Evolutionary conservation across 2,329 filamentous ascomycete genomes (phyloP), one percentile per base, ranked within the genome.

Genomic region (Hypoxylon sp.): DNA sequence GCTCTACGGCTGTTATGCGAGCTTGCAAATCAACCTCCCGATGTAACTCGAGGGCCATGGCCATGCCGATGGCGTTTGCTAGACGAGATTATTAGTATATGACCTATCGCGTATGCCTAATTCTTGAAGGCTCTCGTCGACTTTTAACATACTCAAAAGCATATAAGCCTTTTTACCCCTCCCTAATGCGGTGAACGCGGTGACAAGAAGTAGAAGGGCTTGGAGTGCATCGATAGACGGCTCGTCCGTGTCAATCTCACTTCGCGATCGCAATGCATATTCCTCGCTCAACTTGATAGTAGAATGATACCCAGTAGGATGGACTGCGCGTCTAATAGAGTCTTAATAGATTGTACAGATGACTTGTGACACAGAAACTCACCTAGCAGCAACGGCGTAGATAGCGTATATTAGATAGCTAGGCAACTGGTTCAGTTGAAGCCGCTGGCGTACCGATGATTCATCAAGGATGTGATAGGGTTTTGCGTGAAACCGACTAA

Each of bases 151-250:
- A 92, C 92, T 88, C 71, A 96, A 83, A 39, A 94, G 84, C 93
- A 96, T 96, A 71, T 94, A 96, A 0, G 92, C 90, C 78, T 92
- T 96, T 79, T 92, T 95, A 14, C 93, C 92, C 73, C 91, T 89
- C 25, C 93, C 93, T 29, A 88, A 84, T 34, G 93, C 92, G 51
- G 90, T 93, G 73, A 89, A 94, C 2, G 92, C 90, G 74, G 90
- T 88, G 0, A 91, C 88, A 1, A 97, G 85, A 8, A 97, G 83
- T 47, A 97, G 80, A 14, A 95, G 82, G 2, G 92, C 86, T 76
- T 96, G 92, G 7, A 96, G 79, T 32, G 87, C 87, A 75, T 96
- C 92, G 45, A 96, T 87, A 0, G 90, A 92, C 4, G 93, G 92
- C 70, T 95, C 91, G 73, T 96, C 93, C 7, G 89, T 87, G 75